Evolutionary conservation across 2,329 filamentous ascomycete species (phyloP).

Genomic region (Tympanopsis confertula): DNA sequence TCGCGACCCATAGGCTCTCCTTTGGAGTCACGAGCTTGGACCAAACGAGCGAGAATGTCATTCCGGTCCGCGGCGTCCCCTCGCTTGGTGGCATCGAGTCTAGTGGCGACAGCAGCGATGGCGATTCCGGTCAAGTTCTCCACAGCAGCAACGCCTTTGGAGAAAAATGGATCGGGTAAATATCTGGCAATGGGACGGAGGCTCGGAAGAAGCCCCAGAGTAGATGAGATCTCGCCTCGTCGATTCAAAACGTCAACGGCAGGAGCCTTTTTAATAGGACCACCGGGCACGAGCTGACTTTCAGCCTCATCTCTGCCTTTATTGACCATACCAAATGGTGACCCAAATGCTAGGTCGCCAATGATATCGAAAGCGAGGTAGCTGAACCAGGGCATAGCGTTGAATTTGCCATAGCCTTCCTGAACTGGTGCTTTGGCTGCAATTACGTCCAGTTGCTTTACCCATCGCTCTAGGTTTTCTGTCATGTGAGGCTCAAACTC

Average conservation of each 20-base stretch:
- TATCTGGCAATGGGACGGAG: slow-evolving; percentile 73
- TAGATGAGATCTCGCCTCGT: slow-evolving; percentile 72
- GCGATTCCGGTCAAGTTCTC: slow-evolving; percentile 78
- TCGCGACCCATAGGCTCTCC: slow-evolving; percentile 64
- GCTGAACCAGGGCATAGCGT: slow-evolving; percentile 74
- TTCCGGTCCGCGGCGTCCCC: slow-evolving; percentile 53
- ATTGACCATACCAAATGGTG: slow-evolving; percentile 73
- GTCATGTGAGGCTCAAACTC: slow-evolving; percentile 88
- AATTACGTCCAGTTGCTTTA: slow-evolving; percentile 62
- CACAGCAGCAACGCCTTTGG: slow-evolving; percentile 61
- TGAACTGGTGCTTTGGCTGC: slow-evolving; percentile 28
- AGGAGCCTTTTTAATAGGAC: slow-evolving; percentile 55
- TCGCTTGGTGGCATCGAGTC: slow-evolving; percentile 48
- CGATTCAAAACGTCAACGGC: slow-evolving; percentile 84
- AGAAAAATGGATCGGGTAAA: slow-evolving; percentile 74
- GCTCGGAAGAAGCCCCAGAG: slow-evolving; percentile 62
- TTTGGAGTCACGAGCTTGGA: slow-evolving; percentile 74
- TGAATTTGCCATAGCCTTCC: slow-evolving; percentile 48
- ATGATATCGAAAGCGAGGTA: slow-evolving; percentile 43
- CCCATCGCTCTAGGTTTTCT: slow-evolving; percentile 63
- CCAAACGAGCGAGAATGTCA: slow-evolving; percentile 71
- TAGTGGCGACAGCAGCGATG: slow-evolving; percentile 67
- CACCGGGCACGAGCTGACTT: slow-evolving; percentile 48
- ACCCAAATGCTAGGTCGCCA: slow-evolving; percentile 55
- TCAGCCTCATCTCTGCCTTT: slow-evolving; percentile 68